Evolutionary conservation across 495 filamentous ascomycete species (phyloP), one percentile per base, ranked within the genome.

Genomic region (Bryoglossum gracile): DNA sequence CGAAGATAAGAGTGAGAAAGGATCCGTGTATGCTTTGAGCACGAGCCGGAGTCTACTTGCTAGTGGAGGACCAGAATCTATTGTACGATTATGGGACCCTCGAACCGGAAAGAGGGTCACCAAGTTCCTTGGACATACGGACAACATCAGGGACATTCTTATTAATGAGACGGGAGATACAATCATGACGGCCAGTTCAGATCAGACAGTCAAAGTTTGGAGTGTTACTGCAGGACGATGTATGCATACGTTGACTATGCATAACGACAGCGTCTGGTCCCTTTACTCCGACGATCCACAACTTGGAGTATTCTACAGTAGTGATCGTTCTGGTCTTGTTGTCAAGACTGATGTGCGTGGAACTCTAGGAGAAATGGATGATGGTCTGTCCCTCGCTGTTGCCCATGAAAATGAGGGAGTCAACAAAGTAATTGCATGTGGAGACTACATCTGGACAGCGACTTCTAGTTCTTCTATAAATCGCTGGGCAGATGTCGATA

Each of bases 211-310:
- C 68, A 98, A 98, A 66, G 79, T 97, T 18, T 98, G 92, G 92
- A 96, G 89, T 40, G 77, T 96, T 38, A 89, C 87, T 1, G 90
- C 88, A 9, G 92, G 91, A 28, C 76, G 92, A 50, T 97, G 92
- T 72, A 87, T 96, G 83, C 86, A 96, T 66, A 98, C 94, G 3
- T 73, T 98, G 45, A 95, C 89, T 13, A 97, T 97, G 92, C 92
- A 98, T 62, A 94, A 92, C 62, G 88, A 94, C 58, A 95, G 89
- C 62, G 91, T 98, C 16, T 98, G 92, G 92, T 92, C 89, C 22
- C 74, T 98, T 16, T 94, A 84, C 60, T 95, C 92, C 0, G 81
- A 91, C 43, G 79, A 95, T 56, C 89, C 89, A 6, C 71, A 83
- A 37, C 75, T 98, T 2, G 83, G 83, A 3, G 77, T 95, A 10